Base-by-base conservation (phyloP, 805 yeast genomes). In the Candida cerambycidarum region DNA sequence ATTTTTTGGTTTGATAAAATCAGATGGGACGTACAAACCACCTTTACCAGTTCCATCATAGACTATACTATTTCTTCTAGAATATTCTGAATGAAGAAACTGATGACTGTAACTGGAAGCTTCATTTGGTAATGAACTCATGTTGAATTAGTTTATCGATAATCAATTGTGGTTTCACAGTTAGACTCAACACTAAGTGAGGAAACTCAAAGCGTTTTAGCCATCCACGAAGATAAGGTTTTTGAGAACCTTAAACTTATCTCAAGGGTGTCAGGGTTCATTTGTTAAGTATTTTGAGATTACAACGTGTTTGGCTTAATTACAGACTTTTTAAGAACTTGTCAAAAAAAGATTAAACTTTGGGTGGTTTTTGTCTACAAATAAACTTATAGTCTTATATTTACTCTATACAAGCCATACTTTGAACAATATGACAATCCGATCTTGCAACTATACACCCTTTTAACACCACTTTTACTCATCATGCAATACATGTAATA, bases 1-100 rank as follows among this genome's bases (percentile, higher is more conserved):
- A 42, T 28, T 27, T 17, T 32, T 21, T 11, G 19, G 11, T 28
- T 15, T 48, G n/a, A 54, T 57, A 52, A 78, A 78, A 56, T 78
- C 82, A 25, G 67, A 64, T 0, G 82, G 82, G n/a, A 75, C 56
- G 43, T 62, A 78, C 3, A 78, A 58, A 0, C 81, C 80, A 3
- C 75, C 72, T 47, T 79, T 67, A 3, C 81, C 80, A 3, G 70
- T 57, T 1, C 79, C 74, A 1, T 80, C 82, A 39, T 64, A 75
- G 0, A 76, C 74, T 1, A 75, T 65, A 1, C 82, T 76, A 4
- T 78, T 79, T 43, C 82, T 59, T 45, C 82, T 62, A 45, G 73
- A 65, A 2, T 73, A 60, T 30, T 69, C 75, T 5, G 80, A 67
- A 42, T 72, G 70, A 25, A 56, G 54, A 44, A 60, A 60, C 38